A percentile compares a stretch with the other conserved stretches of the same genome.
Evolutionary conservation across 1,284 basidiomycete genomes (phyloP).

Genomic region (Cystobasidium pallidum): DNA sequence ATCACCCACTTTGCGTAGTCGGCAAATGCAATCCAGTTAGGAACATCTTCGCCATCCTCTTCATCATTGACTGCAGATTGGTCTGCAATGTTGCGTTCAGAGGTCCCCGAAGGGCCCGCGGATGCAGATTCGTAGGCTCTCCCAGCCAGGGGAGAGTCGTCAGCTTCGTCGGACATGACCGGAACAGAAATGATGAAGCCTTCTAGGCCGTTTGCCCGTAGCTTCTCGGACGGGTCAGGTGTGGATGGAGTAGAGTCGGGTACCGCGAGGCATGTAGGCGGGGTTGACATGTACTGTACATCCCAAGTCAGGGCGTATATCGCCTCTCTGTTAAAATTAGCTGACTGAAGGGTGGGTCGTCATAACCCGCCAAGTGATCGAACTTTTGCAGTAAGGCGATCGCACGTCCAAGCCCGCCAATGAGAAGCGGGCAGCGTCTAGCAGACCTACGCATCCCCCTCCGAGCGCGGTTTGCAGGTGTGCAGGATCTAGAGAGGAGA

Average conservation of each 20-base stretch:
- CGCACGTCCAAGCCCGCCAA: background rate
- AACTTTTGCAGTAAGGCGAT: conserved; percentile 16
- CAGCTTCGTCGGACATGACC: conserved; percentile 28
- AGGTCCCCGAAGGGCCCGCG: background rate
- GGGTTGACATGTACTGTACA: background rate
- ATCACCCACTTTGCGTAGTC: conserved; percentile 49
- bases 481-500: background rate
- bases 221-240: background rate
- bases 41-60: conserved; percentile 65
- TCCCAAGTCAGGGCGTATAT: background rate
- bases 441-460: conserved; percentile 12
- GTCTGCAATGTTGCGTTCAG: conserved; percentile 1
- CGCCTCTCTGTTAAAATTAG: background rate
- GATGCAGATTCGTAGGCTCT: conserved; percentile 7
- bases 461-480: background rate
- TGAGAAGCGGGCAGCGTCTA: background rate
- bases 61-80: conserved; percentile 59
- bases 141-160: conserved; percentile 36
- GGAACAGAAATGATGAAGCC: background rate
- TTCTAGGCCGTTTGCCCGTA: background rate
- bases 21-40: conserved; percentile 67
- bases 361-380: background rate
- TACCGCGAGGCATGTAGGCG: background rate
- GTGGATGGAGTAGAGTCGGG: background rate
- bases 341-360: conserved; percentile 5